These are phyloP conservation scores for Dioszegia crocea DNA, from an alignment of 768 basidiomycete species.

Conservation along the genomic window DNA sequence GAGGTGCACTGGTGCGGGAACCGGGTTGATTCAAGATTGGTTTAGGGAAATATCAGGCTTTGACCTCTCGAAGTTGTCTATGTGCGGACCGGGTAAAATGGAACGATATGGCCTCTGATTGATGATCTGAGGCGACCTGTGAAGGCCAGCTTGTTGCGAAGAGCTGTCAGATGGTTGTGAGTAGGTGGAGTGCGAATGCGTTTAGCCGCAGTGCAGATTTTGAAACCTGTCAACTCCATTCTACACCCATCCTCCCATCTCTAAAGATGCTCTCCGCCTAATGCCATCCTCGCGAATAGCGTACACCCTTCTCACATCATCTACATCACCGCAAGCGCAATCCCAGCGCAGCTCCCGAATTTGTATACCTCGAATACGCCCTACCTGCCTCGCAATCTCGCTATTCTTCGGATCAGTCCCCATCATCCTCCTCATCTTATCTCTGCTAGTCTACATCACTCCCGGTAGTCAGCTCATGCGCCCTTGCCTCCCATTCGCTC, in stretches of 20 bases:
- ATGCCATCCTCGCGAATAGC: background rate
- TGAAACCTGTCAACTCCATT: background rate
- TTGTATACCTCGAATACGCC: background rate
- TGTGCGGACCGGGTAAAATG: no score
- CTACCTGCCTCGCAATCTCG: background rate
- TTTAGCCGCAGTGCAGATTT: no score
- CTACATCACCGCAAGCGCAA: background rate
- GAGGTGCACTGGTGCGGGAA: no score
- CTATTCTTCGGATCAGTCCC: constrained; percentile 1
- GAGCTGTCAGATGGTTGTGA: no score
- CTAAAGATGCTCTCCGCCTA: background rate
- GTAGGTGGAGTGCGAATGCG: no score
- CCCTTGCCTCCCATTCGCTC: constrained; percentile 39
- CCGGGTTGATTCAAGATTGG: no score
- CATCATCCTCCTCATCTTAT: constrained; percentile 1
- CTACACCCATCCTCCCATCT: background rate
- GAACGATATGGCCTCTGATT: no score
- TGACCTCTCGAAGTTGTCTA: no score
- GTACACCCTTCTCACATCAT: background rate
- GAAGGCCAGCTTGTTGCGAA: no score
- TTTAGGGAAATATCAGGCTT: no score
- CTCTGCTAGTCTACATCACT: background rate
- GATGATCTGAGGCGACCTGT: no score
- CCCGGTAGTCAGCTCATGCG: constrained; percentile 31
- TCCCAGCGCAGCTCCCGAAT: background rate